Evolutionary conservation across 495 filamentous ascomycete genomes (phyloP), one percentile per base, ranked within the genome.

Genomic region (Penicillium waksmanii): DNA sequence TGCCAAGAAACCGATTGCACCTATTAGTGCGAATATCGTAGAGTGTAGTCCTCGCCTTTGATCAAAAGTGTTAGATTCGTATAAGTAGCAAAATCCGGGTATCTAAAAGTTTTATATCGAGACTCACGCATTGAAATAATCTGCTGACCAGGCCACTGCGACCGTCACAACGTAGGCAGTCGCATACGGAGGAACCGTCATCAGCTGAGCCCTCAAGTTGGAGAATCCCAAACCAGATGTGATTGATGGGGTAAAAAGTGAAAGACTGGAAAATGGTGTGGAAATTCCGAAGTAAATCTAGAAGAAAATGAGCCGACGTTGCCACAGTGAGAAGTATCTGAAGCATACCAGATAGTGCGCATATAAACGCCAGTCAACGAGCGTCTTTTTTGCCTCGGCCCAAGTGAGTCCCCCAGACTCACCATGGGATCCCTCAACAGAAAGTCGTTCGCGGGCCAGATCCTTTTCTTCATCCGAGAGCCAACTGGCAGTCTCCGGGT

Each of bases 111-210:
- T 46, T 46, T 2, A 18, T 6, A 5, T 19, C 17, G 5, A 7
- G 21, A 56, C 68, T 42, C 73, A 75, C 50, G 79, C 82, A 60
- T 88, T 88, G 68, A 84, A 87, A 65, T 78, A 79, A 62, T 89
- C 87, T 0, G 84, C 84, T 2, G 85, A 87, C 68, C 77, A 87
- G 6, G 85, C 80, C 25, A 79, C 81, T 3, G 78, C 52, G 38
- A 87, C 67, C 40, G 81, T 81, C 17, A 82, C 73, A 1, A 84
- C 81, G 61, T 78, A 90, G 18, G 86, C 86, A 1, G 82, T 81
- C 7, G 84, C 87, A 73, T 85, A 90, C 10, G 87, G 88, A 13
- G 88, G 88, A 0, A 91, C 87, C 7, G 87, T 89, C 79, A 90
- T 85, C 25, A 91, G 68, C 71, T 91, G 87, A 5, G 88, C 87